Conservation (phyloP, 371 early-diverging fungal species). For the Haplosporangium sp. region DNA sequence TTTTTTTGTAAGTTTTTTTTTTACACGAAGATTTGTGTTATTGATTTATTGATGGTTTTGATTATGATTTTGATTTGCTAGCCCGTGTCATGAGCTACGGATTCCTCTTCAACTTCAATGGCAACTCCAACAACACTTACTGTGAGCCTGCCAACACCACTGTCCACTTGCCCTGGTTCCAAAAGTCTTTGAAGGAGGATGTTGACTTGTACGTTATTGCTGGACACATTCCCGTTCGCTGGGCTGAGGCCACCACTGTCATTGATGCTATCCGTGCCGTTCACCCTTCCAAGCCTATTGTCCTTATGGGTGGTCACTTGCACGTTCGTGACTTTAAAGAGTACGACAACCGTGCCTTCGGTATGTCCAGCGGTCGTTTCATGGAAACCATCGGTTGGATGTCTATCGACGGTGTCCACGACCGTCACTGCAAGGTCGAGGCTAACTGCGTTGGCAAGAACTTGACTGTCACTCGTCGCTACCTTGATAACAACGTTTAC, state of each 20-base stretch:
- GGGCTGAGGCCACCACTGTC: conserved; percentile 60
- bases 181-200: conserved; percentile 59
- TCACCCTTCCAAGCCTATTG: conserved; percentile 65
- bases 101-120: conserved; percentile 66
- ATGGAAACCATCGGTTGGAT: conserved; percentile 72
- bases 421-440: conserved; percentile 36
- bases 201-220: conserved; percentile 68
- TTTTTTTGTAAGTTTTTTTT: too few relatives aligned
- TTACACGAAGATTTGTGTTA: not conserved
- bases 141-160: conserved; percentile 61
- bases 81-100: conserved; percentile 66
- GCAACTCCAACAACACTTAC: conserved; percentile 57
- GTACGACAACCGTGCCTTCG: conserved; percentile 66
- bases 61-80: not conserved
- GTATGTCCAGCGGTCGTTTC: conserved; percentile 68
- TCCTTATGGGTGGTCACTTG: conserved; percentile 70
- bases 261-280: conserved; percentile 64
- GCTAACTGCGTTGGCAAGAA: conserved; percentile 53
- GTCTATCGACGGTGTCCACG: conserved; percentile 56
- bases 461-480: conserved; percentile 67
- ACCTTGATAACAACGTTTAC: conserved; percentile 68
- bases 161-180: conserved; percentile 68
- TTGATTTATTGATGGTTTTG: not conserved
- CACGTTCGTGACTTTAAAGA: conserved; percentile 68
- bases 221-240: conserved; percentile 67